A percentile compares a stretch with the other conserved stretches of the same genome.
These are phyloP conservation scores for Russula lepida DNA, from an alignment of 768 basidiomycete species.

Conservation along the genomic window DNA sequence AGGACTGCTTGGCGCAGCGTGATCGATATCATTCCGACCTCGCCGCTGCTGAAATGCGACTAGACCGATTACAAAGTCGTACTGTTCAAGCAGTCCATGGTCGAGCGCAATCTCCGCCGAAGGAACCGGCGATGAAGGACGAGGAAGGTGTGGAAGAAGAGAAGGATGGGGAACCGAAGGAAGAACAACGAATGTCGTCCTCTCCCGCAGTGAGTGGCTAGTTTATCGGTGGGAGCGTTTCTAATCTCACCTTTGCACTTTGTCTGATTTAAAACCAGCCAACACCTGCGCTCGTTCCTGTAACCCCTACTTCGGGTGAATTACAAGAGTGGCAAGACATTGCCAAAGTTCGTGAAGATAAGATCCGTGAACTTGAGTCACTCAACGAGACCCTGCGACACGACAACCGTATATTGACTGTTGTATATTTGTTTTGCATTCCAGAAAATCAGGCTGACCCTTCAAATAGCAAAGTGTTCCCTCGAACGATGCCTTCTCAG, in stretches of 20 bases:
- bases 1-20: conserved; percentile 42
- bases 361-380: conserved; percentile 23
- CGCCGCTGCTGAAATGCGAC: conserved; percentile 47
- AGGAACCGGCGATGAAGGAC: conserved; percentile 1
- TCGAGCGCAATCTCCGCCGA: conserved; percentile 5
- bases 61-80: conserved; percentile 51
- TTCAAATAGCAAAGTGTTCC: conserved; percentile 12
- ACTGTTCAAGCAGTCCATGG: conserved; percentile 31
- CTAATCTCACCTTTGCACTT: conserved; percentile 30
- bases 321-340: conserved; percentile 35
- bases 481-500: conserved; percentile 10
- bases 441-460: neutral
- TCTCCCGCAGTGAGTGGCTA: conserved; percentile 68
- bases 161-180: conserved; percentile 26
- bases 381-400: conserved; percentile 20
- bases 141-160: conserved; percentile 14
- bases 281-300: conserved; percentile 26
- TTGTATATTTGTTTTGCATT: neutral
- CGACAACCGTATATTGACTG: conserved; percentile 21
- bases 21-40: conserved; percentile 45
- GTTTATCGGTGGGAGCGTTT: conserved; percentile 56
- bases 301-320: conserved; percentile 24
- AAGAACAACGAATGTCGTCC: conserved; percentile 48
- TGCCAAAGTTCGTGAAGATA: conserved; percentile 29
- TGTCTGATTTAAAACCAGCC: conserved; percentile 44